Evolutionary conservation across 2,329 filamentous ascomycete genomes (phyloP).

Genomic region (Colletotrichum falcatum): DNA sequence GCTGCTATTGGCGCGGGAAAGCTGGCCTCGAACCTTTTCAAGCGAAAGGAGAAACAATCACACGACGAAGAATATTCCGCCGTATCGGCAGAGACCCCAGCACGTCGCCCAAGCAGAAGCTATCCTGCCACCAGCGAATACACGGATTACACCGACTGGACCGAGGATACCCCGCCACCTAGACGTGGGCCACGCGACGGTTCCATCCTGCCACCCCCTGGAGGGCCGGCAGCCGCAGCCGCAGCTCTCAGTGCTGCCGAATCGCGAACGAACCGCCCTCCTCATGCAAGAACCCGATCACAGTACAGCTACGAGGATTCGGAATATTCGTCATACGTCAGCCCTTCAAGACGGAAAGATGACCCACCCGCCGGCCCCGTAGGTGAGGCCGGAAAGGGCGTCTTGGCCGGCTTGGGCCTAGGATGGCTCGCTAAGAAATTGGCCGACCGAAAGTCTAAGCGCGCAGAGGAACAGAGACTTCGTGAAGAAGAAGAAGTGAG

Average conservation of each 20-base stretch:
- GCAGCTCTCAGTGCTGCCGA: constrained; percentile 61
- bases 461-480: constrained; percentile 61
- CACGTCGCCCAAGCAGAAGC: constrained; percentile 56
- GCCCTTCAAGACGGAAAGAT: constrained; percentile 69
- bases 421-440: constrained; percentile 77
- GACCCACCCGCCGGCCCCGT: constrained; percentile 55
- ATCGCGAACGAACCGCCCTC: constrained; percentile 59
- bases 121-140: constrained; percentile 63
- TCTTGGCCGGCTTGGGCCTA: constrained; percentile 72
- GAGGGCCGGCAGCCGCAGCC: constrained; percentile 57
- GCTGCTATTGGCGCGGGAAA: constrained; percentile 73
- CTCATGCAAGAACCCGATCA: constrained; percentile 58
- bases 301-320: constrained; percentile 63
- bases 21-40: constrained; percentile 69
- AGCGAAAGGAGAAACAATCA: constrained; percentile 60
- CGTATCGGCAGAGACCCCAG: constrained; percentile 71
- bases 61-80: constrained; percentile 73
- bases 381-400: constrained; percentile 66
- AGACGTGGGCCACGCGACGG: constrained; percentile 47
- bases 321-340: constrained; percentile 71
- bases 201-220: constrained; percentile 61
- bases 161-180: constrained; percentile 43
- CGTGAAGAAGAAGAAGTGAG: constrained; percentile 65
- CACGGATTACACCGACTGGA: constrained; percentile 60
- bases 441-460: constrained; percentile 63